Evolutionary conservation across 2,329 filamentous ascomycete genomes (phyloP), one percentile per base, ranked within the genome.

Genomic region (Myriangium duriaei): DNA sequence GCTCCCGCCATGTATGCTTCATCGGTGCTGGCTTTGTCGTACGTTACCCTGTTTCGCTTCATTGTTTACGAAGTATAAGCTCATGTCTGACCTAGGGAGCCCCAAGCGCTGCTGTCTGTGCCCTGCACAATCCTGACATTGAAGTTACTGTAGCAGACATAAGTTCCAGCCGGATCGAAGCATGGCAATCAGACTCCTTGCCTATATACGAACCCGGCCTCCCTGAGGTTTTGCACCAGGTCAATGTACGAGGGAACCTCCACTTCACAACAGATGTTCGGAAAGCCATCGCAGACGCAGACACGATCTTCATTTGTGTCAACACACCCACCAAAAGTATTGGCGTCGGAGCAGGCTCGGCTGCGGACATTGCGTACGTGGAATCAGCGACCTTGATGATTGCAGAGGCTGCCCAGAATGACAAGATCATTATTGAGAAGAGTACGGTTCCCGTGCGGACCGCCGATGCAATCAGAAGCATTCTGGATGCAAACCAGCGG

Each of bases 401-500:
- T 21, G 81, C 80, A 7, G 64, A 72, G 46, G 65, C 77, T 44
- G 78, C 81, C 3, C 74, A 69, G 18, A 63, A 69, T 12, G 77
- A 76, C 33, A 74, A 79, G 39, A 81, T 87, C 39, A 74, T 88
- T 35, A 81, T 87, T 13, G 81, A 87, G 62, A 88, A 87, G 63
- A 81, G 75, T 40, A 88, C 82, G 0, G 82, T 87, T 16, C 82
- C 82, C 2, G 83, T 79, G 54, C 67, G 77, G 43, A 86, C 81
- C 4, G 79, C 80, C 2, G 70, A 82, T 47, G 70, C 76, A 19
- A 74, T 86, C 28, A 68, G 72, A 48, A 71, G 78, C 47, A 82
- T 76, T 46, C 75, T 84, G 10, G 41, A 45, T 15, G 61, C 67
- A 35, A 37, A 35, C 31, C 21, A 26, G n/a, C 21, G n/a, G 21